phyloP scores from a whole-genome alignment of 2,329 filamentous ascomycete species.

The Coniochaeta ligniaria region DNA sequence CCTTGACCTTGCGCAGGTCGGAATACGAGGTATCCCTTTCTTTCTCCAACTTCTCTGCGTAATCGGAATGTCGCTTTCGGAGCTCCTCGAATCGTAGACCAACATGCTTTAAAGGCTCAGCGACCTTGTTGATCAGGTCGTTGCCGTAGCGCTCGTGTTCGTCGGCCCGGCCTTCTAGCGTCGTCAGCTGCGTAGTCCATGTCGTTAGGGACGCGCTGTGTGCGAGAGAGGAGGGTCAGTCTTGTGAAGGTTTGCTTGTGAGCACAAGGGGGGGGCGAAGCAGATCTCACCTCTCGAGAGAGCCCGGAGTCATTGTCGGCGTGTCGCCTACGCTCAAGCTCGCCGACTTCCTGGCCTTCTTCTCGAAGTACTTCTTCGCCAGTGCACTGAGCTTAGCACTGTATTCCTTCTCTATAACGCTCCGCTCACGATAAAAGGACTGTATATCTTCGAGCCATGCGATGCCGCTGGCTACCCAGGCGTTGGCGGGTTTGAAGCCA shows the following conservation, averaged over 20 bases:
- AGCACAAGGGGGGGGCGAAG: background rate
- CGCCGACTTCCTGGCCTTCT: conserved; percentile 86
- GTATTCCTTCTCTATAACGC: conserved; percentile 94
- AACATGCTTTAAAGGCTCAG: conserved; percentile 76
- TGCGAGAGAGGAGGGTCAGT: background rate
- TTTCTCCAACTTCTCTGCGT: conserved; percentile 79
- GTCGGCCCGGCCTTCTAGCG: conserved; percentile 76
- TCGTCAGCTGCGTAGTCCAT: conserved; percentile 89
- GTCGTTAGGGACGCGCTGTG: conserved; percentile 85
- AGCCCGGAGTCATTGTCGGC: conserved; percentile 87
- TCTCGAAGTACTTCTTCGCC: conserved; percentile 92
- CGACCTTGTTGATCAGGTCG: conserved; percentile 72
- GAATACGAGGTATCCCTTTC: conserved; percentile 79
- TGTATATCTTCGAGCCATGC: conserved; percentile 95
- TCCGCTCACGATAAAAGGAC: conserved; percentile 92
- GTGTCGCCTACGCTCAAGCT: conserved; percentile 89
- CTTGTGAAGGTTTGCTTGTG: background rate
- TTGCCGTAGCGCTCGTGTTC: conserved; percentile 84
- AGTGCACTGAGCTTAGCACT: conserved; percentile 77
- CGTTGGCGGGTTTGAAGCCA: conserved; percentile 91
- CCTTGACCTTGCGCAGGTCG: conserved; percentile 84
- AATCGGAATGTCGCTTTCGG: conserved; percentile 84
- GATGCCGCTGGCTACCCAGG: conserved; percentile 85
- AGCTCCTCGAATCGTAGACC: conserved; percentile 78
- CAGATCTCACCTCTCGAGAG: conserved; percentile 66